phyloP scores from a whole-genome alignment of 805 yeast genomes.

The Wickerhamiella allomyrinae region DNA sequence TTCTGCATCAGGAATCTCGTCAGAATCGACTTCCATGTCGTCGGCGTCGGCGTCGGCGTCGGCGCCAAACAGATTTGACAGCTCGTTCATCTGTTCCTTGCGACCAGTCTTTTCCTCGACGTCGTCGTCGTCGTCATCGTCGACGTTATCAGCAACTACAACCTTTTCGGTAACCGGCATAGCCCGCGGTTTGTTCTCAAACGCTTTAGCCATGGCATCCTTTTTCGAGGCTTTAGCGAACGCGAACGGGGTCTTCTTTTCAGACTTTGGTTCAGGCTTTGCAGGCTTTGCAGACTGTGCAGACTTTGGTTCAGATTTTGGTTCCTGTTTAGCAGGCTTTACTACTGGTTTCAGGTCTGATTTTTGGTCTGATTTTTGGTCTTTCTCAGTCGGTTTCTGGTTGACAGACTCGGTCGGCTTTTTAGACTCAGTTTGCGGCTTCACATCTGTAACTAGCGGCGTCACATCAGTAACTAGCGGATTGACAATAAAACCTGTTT shows the following conservation, averaged over 20 bases:
- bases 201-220: conserved; percentile 4
- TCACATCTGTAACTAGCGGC: neutral
- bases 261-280: neutral
- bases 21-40: neutral
- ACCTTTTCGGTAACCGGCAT: conserved; percentile 8
- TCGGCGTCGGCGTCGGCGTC: conserved; percentile 2
- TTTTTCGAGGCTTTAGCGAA: conserved; percentile 3
- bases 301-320: neutral
- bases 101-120: neutral
- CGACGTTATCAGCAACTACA: conserved; percentile 7
- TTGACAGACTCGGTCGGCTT: neutral
- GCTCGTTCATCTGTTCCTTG: conserved; percentile 4
- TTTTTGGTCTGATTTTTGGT: neutral
- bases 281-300: too few species aligned
- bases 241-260: neutral
- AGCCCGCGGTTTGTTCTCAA: neutral
- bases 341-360: neutral
- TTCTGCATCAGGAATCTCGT: neutral
- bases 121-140: neutral
- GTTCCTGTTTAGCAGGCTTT: neutral
- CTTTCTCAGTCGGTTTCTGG: neutral
- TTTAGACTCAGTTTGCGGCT: neutral
- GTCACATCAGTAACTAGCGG: conserved; percentile 5
- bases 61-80: conserved; percentile 7
- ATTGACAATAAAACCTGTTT: conserved; percentile 5